Conservation (phyloP, 164 flowering plant genomes). For the Nymphaea thermarum region DNA sequence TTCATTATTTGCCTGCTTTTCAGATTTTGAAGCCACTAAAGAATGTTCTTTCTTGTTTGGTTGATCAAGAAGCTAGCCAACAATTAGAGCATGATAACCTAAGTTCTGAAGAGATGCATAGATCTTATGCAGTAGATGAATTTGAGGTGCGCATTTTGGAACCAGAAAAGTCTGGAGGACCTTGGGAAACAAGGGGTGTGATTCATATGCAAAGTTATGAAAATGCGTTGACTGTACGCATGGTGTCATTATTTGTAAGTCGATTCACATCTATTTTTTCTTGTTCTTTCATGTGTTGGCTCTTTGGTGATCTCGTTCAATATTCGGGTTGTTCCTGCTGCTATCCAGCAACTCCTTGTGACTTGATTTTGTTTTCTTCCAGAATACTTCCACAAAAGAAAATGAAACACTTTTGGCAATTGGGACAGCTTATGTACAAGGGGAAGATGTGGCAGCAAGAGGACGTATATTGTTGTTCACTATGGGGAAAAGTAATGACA, state of each 20-base stretch:
- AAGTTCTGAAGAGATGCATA: slow-evolving; percentile 55
- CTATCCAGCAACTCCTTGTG: not conserved
- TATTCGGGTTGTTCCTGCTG: not conserved
- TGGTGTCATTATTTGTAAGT: slow-evolving; percentile 79
- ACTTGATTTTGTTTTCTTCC: slow-evolving; percentile 5
- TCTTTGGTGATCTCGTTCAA: not conserved
- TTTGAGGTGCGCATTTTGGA: slow-evolving; percentile 87
- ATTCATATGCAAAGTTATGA: slow-evolving; percentile 93
- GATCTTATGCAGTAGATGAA: slow-evolving; percentile 69
- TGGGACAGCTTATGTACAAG: slow-evolving; percentile 99
- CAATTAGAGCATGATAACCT: slow-evolving; percentile 61
- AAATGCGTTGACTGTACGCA: slow-evolving; percentile 88
- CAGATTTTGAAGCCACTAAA: slow-evolving; percentile 81
- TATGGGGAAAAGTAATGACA: slow-evolving; percentile 48
- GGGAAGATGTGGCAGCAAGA: slow-evolving; percentile 97
- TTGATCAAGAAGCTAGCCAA: slow-evolving; percentile 82
- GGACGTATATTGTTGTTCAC: slow-evolving; percentile 87
- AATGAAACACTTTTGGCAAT: slow-evolving; percentile 89
- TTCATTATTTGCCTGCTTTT: not conserved
- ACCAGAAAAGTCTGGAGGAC: slow-evolving; percentile 90
- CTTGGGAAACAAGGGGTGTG: slow-evolving; percentile 84
- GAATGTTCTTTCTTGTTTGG: slow-evolving; percentile 79
- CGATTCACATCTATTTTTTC: not conserved
- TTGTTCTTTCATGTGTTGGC: not conserved
- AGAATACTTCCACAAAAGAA: slow-evolving; percentile 76